Conservation (phyloP, 1,284 basidiomycete genomes). For the Trametes pubescens region DNA sequence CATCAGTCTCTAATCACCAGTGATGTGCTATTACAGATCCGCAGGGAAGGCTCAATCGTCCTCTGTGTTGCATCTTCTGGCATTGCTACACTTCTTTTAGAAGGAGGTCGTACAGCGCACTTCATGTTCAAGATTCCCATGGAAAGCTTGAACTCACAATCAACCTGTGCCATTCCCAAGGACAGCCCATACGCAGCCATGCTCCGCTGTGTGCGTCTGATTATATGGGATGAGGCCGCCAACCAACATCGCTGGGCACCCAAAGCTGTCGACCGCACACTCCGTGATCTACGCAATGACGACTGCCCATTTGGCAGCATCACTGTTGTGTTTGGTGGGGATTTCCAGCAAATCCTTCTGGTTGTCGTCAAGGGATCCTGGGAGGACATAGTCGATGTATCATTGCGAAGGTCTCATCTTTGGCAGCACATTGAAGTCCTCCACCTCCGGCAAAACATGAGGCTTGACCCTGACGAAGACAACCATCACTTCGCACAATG, state of each 20-base stretch:
- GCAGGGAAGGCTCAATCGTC: not conserved
- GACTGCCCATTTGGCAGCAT: not conserved
- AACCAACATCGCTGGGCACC: constrained; percentile 1
- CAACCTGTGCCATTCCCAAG: constrained; percentile 37
- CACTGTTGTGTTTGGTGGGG: not conserved
- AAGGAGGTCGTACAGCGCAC: constrained; percentile 52
- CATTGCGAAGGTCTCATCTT: not conserved
- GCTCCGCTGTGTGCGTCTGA: not conserved
- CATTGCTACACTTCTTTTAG: constrained; percentile 48
- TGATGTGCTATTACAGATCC: not conserved
- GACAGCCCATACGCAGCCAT: not conserved
- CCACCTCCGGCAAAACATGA: not conserved
- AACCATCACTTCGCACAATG: not conserved
- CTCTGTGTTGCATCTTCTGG: not conserved
- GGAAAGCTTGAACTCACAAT: constrained; percentile 19
- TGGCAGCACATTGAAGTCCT: not conserved
- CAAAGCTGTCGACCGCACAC: not conserved
- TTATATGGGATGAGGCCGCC: constrained; percentile 1
- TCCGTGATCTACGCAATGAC: not conserved
- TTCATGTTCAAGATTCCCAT: constrained; percentile 47
- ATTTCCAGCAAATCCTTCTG: not conserved
- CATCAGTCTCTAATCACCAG: not conserved
- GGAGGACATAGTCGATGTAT: not conserved
- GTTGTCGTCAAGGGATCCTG: not conserved
- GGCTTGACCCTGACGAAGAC: not conserved